Percentiles rank a stretch among this genome's conserved stretches.
Conservation (phyloP, 2,329 filamentous ascomycete species). For the Alternaria conjuncta region DNA sequence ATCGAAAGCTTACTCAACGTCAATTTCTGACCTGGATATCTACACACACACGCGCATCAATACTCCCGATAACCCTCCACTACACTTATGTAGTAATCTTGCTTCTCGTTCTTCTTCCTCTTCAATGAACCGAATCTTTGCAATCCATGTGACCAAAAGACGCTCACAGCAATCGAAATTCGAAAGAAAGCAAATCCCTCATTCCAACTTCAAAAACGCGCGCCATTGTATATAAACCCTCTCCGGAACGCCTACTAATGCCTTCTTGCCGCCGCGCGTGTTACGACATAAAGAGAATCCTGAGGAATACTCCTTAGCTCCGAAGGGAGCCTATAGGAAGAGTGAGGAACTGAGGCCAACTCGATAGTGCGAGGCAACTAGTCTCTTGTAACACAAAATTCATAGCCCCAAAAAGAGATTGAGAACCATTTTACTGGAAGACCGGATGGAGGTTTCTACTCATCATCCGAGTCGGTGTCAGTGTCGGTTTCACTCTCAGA, state of each 20-base stretch:
- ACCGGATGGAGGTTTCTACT: conserved; percentile 28
- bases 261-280: not conserved
- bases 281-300: not conserved
- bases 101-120: not conserved
- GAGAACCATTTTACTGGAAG: not conserved
- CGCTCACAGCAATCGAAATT: not conserved
- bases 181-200: not conserved
- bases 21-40: conserved; percentile 14
- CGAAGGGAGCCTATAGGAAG: not conserved
- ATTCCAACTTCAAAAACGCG: not conserved
- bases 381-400: not conserved
- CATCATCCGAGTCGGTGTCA: conserved; percentile 51
- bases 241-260: conserved; percentile 7
- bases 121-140: not conserved
- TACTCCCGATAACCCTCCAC: not conserved
- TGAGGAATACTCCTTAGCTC: not conserved
- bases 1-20: not conserved
- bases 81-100: not conserved
- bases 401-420: not conserved
- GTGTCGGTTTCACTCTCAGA: conserved; percentile 59
- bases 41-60: conserved; percentile 6
- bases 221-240: not conserved
- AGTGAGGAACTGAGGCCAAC: not conserved
- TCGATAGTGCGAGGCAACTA: not conserved
- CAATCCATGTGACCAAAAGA: not conserved